Base-by-base conservation (phyloP, 768 basidiomycete genomes). In the Trametes cingulata region DNA sequence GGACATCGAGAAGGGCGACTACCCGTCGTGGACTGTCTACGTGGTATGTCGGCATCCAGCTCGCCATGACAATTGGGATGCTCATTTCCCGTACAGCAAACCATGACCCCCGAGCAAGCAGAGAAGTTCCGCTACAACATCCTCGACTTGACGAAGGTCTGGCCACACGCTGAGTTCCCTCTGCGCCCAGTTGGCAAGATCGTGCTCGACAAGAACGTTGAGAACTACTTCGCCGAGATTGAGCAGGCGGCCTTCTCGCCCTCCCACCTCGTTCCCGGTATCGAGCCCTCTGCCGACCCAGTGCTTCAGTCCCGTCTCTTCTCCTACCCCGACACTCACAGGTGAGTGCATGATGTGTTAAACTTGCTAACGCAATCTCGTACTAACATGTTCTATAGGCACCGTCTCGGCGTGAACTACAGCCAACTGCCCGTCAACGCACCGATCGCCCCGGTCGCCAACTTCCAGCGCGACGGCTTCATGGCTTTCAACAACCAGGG, bases 201-300 rank as follows among this genome's bases (percentile, higher is more conserved):
- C 56, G 88, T 91, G 20, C 82, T 92, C 63, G 82, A 92, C 72
- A 82, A 90, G 74, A 89, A 90, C 69, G 78, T 82, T 19, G 78
- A 87, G 71, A 93, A 93, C 78, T 97, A 93, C 83, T 97, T 97
- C 60, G 87, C 93, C 51, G 95, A 98, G 77, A 87, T 95, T 46
- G 95, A 98, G 74, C 94, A 98, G 78, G 79, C 76, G 60, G 94
- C 94, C 2, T 95, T 93, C 81, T 84, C 93, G 19, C 95, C 95
- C 0, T 90, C 92, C 0, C 95, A 98, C 74, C 76, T 85, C 49
- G 73, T 96, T 10, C 92, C 91, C 1, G 95, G 94, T 75, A 84
- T 95, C 65, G 95, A 97, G 78, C 83, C 93, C 40, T 88, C 91
- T 4, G 84, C 87, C 20, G 95, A 98, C 75, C 95, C 95, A 22